A percentile compares a stretch with the other conserved stretches of the same genome.
Evolutionary conservation across 2,329 filamentous ascomycete species (phyloP).

Genomic region (Penicillium polonicum): DNA sequence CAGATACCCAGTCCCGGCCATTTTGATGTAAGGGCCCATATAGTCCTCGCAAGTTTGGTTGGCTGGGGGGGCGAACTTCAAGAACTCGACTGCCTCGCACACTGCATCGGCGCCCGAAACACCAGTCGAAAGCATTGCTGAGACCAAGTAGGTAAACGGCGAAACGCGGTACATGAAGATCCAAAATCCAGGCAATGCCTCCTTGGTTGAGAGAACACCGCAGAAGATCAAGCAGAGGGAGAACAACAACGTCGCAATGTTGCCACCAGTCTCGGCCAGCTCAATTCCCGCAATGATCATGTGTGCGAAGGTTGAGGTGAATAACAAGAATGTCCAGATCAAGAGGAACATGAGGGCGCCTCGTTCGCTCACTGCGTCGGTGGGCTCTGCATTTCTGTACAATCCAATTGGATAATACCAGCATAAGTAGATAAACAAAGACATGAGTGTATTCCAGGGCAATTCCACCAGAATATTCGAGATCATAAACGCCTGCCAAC

Average conservation of each 20-base stretch:
- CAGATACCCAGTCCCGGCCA: constrained; percentile 1
- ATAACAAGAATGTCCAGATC: constrained; percentile 66
- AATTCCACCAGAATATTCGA: constrained; percentile 2
- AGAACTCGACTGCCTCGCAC: constrained; percentile 3
- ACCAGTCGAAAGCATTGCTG: constrained; percentile 2
- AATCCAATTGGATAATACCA: constrained; percentile 66
- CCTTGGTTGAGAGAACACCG: neutral
- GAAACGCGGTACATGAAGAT: constrained; percentile 11
- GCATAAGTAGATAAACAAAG: constrained; percentile 69
- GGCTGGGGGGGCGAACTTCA: constrained; percentile 3
- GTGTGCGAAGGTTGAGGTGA: constrained; percentile 69
- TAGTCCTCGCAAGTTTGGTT: constrained; percentile 14
- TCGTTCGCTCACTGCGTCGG: constrained; percentile 46
- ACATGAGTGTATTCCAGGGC: constrained; percentile 34
- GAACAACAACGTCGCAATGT: constrained; percentile 74
- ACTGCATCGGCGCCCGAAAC: neutral
- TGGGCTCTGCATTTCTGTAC: constrained; percentile 41
- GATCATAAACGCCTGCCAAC: constrained; percentile 66
- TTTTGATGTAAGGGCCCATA: neutral
- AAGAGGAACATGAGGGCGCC: constrained; percentile 66
- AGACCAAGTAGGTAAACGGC: constrained; percentile 6
- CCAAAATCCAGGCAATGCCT: constrained; percentile 7
- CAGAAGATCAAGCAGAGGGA: constrained; percentile 72
- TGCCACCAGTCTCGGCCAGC: constrained; percentile 71
- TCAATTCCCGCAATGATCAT: constrained; percentile 71